Evolutionary conservation across 2,329 filamentous ascomycete species (phyloP), one percentile per base, ranked within the genome.

Genomic region (Herpotrichia juniperi): DNA sequence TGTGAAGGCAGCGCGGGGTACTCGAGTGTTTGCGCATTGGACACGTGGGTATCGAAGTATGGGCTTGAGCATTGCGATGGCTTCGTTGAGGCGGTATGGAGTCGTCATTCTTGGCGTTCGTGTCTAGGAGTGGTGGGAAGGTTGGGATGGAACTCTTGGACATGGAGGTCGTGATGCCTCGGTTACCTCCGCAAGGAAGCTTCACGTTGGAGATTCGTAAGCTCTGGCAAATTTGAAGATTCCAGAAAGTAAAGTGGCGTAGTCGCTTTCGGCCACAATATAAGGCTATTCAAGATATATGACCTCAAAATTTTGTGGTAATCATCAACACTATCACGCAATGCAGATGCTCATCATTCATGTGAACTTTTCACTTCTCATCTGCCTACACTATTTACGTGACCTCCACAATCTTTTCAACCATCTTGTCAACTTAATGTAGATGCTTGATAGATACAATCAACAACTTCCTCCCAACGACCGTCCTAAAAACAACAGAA

Each of bases 61-160:
- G 24, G 43, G 52, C 17, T 42, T 46, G 39, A 73, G 57, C 14
- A 68, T 61, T 17, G 64, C 60, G 31, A 71, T 67, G 12, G 62
- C 67, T 53, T 72, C 68, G 16, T 60, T 56, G 4, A 69, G 68
- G 25, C 51, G 64, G 50, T 72, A 71, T 39, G 66, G 50, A 3
- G 65, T 54, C 11, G 68, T 47, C 69, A 73, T 73, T 44, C 12
- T 31, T 31, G 26, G 4, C 12, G 9, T 25, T 25, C 26, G n/a
- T 37, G 32, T n/a, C 8, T 37, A 28, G 12, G 26, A 28, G 26
- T 7, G 12, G 26, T 7, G 12, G 7, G 7, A 28, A 28, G 26
- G 26, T 28, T 28, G 26, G 26, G 26, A n/a, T n/a, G n/a, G n/a
- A n/a, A n/a, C n/a, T n/a, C n/a, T n/a, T n/a, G n/a, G n/a, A n/a